phyloP scores from a whole-genome alignment of 768 basidiomycete species.

The Suillus subaureus region DNA sequence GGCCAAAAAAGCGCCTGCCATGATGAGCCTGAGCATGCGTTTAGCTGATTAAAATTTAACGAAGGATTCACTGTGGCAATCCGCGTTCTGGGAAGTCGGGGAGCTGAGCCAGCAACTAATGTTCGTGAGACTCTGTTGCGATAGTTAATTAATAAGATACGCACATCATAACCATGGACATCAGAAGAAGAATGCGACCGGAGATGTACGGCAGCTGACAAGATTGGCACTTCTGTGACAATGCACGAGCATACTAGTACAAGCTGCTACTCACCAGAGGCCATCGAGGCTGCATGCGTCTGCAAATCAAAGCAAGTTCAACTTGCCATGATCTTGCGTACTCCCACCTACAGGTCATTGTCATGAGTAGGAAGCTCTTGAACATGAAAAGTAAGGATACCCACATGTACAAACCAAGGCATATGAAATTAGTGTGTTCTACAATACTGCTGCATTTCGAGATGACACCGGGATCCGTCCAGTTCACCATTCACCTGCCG shows the following conservation, averaged over 20 bases:
- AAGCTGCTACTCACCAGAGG: not conserved
- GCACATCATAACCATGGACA: not conserved
- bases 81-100: not conserved
- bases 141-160: not conserved
- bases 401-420: not conserved
- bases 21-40: not conserved
- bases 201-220: not conserved
- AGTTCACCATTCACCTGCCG: conserved; percentile 1
- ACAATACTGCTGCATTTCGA: not conserved
- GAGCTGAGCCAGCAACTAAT: not conserved
- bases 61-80: not conserved
- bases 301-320: not conserved
- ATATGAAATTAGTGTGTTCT: not conserved
- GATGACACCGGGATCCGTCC: not conserved
- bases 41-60: not conserved
- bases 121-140: not conserved
- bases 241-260: not conserved
- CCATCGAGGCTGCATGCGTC: conserved; percentile 1
- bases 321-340: not conserved
- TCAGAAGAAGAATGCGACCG: not conserved
- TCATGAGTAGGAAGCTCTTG: not conserved
- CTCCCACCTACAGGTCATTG: not conserved
- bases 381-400: not conserved
- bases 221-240: not conserved
- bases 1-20: not conserved